These are phyloP conservation scores for Rhizophlyctis rosea DNA, from an alignment of 192 early-diverging fungal genomes.

Conservation along the genomic window DNA sequence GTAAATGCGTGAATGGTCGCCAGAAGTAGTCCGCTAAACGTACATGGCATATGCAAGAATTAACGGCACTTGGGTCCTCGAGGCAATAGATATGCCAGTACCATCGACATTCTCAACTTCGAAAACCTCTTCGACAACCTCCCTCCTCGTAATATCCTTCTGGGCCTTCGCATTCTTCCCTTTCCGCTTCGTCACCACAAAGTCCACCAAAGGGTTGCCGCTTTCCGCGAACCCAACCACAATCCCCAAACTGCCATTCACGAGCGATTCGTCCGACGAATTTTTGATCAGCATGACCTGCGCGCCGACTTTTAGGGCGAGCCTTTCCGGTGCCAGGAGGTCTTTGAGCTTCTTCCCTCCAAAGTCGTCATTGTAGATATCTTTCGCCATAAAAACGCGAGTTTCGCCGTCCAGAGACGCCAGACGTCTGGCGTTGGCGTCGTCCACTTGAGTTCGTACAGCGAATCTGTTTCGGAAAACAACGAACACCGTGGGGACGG, in stretches of 20 bases:
- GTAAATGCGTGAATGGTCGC: too few relatives aligned
- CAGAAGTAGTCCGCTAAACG: too few relatives aligned
- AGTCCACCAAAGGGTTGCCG: conserved; percentile 32
- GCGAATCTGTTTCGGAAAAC: conserved; percentile 61
- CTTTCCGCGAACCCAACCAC: conserved; percentile 31
- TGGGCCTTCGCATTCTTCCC: neutral
- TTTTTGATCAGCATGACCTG: conserved; percentile 82
- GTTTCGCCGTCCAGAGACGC: conserved; percentile 48
- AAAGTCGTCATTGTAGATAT: conserved; percentile 12
- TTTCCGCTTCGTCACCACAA: conserved; percentile 14
- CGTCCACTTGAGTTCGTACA: conserved; percentile 71
- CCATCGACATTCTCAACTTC: too few relatives aligned
- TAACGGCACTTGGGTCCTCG: conserved; percentile 28
- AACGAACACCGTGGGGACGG: conserved; percentile 14
- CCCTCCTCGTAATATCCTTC: too few relatives aligned
- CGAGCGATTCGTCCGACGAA: conserved; percentile 31
- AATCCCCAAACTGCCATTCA: conserved; percentile 42
- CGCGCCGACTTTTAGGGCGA: conserved; percentile 70
- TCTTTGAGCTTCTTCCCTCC: conserved; percentile 34
- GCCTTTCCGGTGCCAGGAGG: conserved; percentile 54
- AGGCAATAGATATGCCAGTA: too few relatives aligned
- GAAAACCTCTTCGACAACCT: too few relatives aligned
- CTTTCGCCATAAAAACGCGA: conserved; percentile 6
- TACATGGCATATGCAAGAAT: conserved; percentile 47
- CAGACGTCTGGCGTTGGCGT: conserved; percentile 60